Conservation (phyloP, 257 asterid genomes). For the Thymus quinquecostatus region DNA sequence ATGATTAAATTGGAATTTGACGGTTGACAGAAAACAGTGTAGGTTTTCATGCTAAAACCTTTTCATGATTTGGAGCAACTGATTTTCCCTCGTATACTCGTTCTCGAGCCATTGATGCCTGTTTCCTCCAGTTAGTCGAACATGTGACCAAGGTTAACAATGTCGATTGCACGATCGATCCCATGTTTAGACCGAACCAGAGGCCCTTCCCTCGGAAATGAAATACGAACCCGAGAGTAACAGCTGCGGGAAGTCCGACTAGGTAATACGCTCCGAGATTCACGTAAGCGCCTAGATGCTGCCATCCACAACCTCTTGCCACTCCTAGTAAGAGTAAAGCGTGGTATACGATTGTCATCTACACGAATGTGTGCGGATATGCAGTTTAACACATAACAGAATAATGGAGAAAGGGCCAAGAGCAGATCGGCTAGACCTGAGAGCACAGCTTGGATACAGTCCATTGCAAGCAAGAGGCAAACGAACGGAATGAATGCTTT, state of each 20-base stretch:
- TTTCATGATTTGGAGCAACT: neutral
- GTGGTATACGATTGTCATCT: no score
- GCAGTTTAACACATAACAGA: no score
- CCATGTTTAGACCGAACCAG: constrained; percentile 55
- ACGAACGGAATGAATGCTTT: constrained; percentile 41
- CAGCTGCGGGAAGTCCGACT: constrained; percentile 56
- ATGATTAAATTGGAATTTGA: neutral
- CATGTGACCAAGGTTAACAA: constrained; percentile 47
- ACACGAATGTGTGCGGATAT: no score
- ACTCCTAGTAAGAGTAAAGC: constrained; percentile 40
- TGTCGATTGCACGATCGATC: constrained; percentile 36
- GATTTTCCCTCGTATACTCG: constrained; percentile 30
- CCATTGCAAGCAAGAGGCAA: constrained; percentile 51
- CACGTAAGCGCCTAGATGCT: constrained; percentile 66
- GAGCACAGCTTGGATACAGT: constrained; percentile 52
- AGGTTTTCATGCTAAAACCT: constrained; percentile 2
- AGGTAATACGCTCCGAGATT: constrained; percentile 61
- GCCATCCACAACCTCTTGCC: constrained; percentile 77
- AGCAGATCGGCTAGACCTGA: constrained; percentile 53
- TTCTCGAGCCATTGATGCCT: constrained; percentile 41
- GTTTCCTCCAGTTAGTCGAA: constrained; percentile 51
- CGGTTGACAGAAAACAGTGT: no score
- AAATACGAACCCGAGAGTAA: constrained; percentile 47
- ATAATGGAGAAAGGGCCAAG: neutral
- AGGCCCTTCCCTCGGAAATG: constrained; percentile 56